Evolutionary conservation across 805 yeast genomes (phyloP), one percentile per base, ranked within the genome.

Genomic region (Scheffersomyces lignosus): DNA sequence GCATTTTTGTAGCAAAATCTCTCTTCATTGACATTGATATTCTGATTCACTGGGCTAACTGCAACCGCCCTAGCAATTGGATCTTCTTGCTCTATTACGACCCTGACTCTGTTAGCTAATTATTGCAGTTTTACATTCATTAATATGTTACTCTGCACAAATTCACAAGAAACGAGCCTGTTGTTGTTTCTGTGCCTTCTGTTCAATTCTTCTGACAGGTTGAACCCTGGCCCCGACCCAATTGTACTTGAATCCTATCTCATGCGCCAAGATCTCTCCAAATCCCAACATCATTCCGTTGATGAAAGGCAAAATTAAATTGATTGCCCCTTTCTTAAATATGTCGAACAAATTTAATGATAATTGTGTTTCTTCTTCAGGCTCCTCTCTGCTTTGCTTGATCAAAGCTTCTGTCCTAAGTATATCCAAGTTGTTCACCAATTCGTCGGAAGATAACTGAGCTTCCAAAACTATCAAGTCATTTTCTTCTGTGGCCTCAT

Each of bases 231-330:
- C 89, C 4, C 84, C 88, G 15, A 70, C 54, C 86, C 93, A 85
- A 30, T 87, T 81, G 63, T 78, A 82, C 32, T 73, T 71, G 67
- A 87, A 86, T 4, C 96, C 95, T 27, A 91, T 64, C 53, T 91
- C 97, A 57, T 90, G 96, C 6, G 98, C 98, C 40, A 87, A 67
- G 15, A 91, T 81, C 66, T 91, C 98, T 2, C 98, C 98, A 58
- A 91, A 88, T 0, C 98, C 98, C 34, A 91, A 74, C 96, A 90
- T 90, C 62, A 91, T 69, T 6, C 98, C 98, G 52, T 91, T 91
- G 48, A 91, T 70, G 52, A 91, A 89, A 2, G 98, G 98, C 31
- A 91, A 64, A 1, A 89, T 56, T 48, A 91, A 62, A 49, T 91
- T 91, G 44, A 91, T 79, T 2, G 89, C 74, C 15, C 83, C 64